Percentiles rank a stretch among this genome's conserved stretches.
Evolutionary conservation across 106 monocot genomes (phyloP).

Genomic region (Allium fistulosum): DNA sequence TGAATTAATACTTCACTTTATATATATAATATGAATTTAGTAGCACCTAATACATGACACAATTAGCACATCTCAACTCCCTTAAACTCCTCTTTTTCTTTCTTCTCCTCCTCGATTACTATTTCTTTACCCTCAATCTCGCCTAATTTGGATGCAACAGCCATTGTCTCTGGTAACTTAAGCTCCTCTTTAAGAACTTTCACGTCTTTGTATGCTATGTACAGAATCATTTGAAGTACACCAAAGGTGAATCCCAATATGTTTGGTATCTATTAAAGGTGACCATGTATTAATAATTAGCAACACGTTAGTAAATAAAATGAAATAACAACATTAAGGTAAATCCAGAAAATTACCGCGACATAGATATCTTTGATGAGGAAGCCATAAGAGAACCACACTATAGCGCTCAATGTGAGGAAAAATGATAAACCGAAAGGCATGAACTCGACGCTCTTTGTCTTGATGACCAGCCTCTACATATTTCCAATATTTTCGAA

Average conservation of each 20-base stretch:
- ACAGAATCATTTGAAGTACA: constrained; percentile 33
- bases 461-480: constrained; percentile 48
- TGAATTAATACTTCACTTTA: too few species aligned
- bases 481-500: background rate
- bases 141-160: background rate
- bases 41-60: background rate
- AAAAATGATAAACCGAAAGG: constrained; percentile 30
- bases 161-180: constrained; percentile 4
- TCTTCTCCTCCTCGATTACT: background rate
- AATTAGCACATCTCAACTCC: background rate
- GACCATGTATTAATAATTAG: background rate
- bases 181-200: constrained; percentile 8
- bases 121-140: background rate
- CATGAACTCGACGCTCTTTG: constrained; percentile 74
- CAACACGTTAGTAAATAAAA: background rate
- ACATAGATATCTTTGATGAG: constrained; percentile 30
- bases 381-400: constrained; percentile 31
- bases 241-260: constrained; percentile 36
- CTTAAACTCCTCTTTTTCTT: background rate
- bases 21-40: too few species aligned
- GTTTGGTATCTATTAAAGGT: constrained; percentile 23
- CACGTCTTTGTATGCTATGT: constrained; percentile 17
- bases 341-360: constrained; percentile 6
- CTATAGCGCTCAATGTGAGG: constrained; percentile 29
- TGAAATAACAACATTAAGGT: background rate